Evolutionary conservation across 1,284 basidiomycete species (phyloP).

Genomic region (Ustanciosporium gigantosporum): DNA sequence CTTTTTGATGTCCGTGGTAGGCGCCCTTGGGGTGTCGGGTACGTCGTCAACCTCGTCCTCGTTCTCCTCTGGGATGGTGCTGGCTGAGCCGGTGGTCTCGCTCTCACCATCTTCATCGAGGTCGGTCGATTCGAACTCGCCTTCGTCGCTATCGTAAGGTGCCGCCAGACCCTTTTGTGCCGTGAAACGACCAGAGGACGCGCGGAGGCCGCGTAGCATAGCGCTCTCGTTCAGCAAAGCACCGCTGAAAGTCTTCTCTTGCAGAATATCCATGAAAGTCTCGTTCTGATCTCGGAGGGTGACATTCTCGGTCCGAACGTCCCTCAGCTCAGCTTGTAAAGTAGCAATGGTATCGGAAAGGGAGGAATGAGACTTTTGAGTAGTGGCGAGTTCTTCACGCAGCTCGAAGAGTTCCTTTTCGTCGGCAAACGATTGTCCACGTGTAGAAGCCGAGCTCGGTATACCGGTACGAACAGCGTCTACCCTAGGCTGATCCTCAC

Average conservation of each 20-base stretch:
- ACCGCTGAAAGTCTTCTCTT: slow-evolving; percentile 52
- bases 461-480: background rate
- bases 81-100: slow-evolving; percentile 5
- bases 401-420: slow-evolving; percentile 17
- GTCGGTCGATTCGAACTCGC: slow-evolving; percentile 17
- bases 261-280: slow-evolving; percentile 45
- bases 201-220: slow-evolving; percentile 33
- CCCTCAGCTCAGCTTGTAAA: slow-evolving; percentile 41
- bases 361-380: slow-evolving; percentile 35
- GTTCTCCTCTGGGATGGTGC: slow-evolving; percentile 27
- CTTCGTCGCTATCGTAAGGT: slow-evolving; percentile 28
- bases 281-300: slow-evolving; percentile 47
- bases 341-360: slow-evolving; percentile 35
- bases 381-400: slow-evolving; percentile 22
- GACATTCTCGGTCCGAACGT: slow-evolving; percentile 33
- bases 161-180: slow-evolving; percentile 14
- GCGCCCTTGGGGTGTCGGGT: slow-evolving; percentile 39
- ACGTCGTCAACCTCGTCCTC: slow-evolving; percentile 51
- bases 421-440: slow-evolving; percentile 15
- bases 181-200: slow-evolving; percentile 12
- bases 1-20: slow-evolving; percentile 8
- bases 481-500: background rate
- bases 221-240: slow-evolving; percentile 46
- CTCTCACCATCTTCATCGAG: slow-evolving; percentile 13
- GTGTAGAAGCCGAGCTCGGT: background rate